A percentile compares a stretch with the other conserved stretches of the same genome.
These are phyloP conservation scores for Dalbergia oliveri DNA, from an alignment of 306 rosid species.

Conservation along the genomic window DNA sequence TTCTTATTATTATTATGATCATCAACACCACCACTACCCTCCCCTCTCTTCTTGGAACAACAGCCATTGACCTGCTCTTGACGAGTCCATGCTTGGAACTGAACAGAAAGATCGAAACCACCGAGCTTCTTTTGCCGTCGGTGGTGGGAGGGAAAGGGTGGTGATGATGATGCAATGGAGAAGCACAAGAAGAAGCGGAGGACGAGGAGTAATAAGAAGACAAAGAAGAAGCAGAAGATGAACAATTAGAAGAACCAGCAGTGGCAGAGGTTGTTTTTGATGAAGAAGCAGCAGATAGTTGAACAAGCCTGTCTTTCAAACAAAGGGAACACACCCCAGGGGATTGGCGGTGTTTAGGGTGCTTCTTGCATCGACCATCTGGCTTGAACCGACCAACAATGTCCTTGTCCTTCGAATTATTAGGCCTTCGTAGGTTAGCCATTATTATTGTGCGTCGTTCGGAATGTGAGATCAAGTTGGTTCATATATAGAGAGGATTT, in stretches of 20 bases:
- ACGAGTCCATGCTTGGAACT: constrained; percentile 49
- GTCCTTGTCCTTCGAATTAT: constrained; percentile 46
- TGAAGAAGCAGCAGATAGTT: constrained; percentile 25
- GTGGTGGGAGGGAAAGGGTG: constrained; percentile 3
- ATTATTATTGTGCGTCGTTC: constrained; percentile 15
- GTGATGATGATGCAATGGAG: constrained; percentile 48
- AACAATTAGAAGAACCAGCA: constrained; percentile 34
- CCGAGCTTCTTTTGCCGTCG: constrained; percentile 4
- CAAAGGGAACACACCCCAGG: constrained; percentile 92
- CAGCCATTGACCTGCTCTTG: constrained; percentile 67
- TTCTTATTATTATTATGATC: background rate
- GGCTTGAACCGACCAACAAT: constrained; percentile 42
- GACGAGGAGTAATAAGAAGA: constrained; percentile 65
- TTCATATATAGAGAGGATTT: constrained; percentile 37
- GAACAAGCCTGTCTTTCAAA: constrained; percentile 64
- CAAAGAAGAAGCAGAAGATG: constrained; percentile 55
- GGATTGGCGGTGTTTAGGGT: constrained; percentile 80
- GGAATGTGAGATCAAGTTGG: background rate
- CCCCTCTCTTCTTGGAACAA: constrained; percentile 44
- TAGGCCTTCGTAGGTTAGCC: constrained; percentile 45
- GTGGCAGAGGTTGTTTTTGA: background rate
- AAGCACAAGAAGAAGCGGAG: constrained; percentile 57
- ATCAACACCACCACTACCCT: background rate
- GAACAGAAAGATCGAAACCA: constrained; percentile 41
- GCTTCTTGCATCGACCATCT: constrained; percentile 66